Evolutionary conservation across 2,329 filamentous ascomycete species (phyloP), one percentile per base, ranked within the genome.

Genomic region (Aspergillus persii): DNA sequence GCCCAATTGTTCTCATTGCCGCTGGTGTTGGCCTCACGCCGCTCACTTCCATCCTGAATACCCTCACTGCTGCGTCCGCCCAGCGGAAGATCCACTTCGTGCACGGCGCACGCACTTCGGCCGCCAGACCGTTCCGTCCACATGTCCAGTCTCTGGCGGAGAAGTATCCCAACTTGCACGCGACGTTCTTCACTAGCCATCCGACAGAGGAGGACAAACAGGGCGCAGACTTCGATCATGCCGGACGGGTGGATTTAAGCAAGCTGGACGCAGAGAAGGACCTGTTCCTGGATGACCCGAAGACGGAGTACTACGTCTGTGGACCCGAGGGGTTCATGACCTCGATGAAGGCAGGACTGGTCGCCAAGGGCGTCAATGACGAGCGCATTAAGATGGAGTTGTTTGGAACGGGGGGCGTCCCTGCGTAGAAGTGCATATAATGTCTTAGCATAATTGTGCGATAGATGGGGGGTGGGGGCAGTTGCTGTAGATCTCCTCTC

Each of bases 271-370:
- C 74, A 27, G 77, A 83, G 8, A 68, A 75, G 0, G 78, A 84
- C 50, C 75, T 93, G n/a, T 84, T 81, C 64, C 69, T 87, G 1
- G 76, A 79, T 23, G 77, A 88, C 65, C 53, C 73, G 0, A 75
- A 75, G 48, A 80, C 90, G 0, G 79, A 86, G 68, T 93, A 92
- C 72, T 92, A 84, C 66, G 76, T 91, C 55, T 93, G 90, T 68
- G 90, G 90, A 0, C 89, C 90, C 0, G 80, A 82, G 60, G 70
- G 72, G 7, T 93, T 92, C 79, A 93, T 93, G 90, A 67, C 81
- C 8, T 83, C 85, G 41, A 77, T 84, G 26, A 78, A 84, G 63
- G 73, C 75, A 7, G 80, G 77, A 64, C 76, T 92, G 58, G 75
- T 80, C 65, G 76, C 68, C 2, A 74, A 79, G 57, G 88, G 87